phyloP scores from a whole-genome alignment of 257 asterid species.

The Scutellaria barbata region DNA sequence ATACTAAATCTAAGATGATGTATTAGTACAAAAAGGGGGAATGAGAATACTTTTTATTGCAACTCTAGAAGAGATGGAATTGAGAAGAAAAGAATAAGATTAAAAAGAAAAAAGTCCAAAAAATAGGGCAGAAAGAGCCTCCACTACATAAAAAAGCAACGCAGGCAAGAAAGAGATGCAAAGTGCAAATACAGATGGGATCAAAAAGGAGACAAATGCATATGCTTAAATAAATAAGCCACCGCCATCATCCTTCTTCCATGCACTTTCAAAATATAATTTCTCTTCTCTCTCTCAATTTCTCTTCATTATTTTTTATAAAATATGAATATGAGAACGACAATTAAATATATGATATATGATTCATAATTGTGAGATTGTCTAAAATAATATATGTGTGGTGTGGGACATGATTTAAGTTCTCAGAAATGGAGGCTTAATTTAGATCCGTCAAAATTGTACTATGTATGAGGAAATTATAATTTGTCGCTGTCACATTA shows the following conservation, averaged over 20 bases:
- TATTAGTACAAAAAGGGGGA: neutral
- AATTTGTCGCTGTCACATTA: too few species aligned
- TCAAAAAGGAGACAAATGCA: conserved; percentile 11
- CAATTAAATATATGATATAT: too few species aligned
- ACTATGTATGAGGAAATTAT: too few species aligned
- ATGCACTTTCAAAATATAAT: neutral
- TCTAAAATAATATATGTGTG: too few species aligned
- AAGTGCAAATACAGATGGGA: conserved; percentile 25
- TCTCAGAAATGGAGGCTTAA: too few species aligned
- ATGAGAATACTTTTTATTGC: neutral
- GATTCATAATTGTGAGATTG: too few species aligned
- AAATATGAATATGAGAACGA: neutral
- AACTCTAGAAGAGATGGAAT: neutral
- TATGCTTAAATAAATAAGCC: conserved; percentile 22
- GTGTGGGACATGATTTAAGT: too few species aligned
- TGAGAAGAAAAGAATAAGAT: neutral
- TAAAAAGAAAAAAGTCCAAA: neutral
- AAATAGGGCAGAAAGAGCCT: neutral
- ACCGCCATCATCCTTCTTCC: conserved; percentile 30
- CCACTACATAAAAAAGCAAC: conserved; percentile 2
- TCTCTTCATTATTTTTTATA: neutral
- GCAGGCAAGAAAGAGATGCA: conserved; percentile 5
- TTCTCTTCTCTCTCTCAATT: neutral
- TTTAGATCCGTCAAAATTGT: too few species aligned
- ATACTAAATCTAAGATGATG: too few species aligned